Percentiles rank a stretch among this genome's conserved stretches.
Conservation (phyloP, 2,329 filamentous ascomycete species). For the Alternaria ventricosa region DNA sequence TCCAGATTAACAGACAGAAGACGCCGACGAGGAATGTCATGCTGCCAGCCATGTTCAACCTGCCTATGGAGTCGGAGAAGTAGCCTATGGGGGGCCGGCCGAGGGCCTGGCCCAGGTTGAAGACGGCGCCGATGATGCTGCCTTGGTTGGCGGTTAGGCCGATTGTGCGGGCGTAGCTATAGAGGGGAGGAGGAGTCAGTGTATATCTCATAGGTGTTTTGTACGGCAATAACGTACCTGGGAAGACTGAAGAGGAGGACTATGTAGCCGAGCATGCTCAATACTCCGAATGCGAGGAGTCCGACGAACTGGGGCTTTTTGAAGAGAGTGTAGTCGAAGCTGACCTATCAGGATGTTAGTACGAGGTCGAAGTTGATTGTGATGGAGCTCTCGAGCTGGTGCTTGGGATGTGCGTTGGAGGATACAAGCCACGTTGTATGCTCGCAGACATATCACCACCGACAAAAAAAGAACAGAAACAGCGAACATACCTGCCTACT, state of each 20-base stretch:
- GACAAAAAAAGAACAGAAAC: not conserved
- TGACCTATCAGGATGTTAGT: conserved; percentile 18
- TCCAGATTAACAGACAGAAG: conserved; percentile 75
- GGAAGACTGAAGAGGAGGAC: conserved; percentile 68
- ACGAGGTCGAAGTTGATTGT: rapidly evolving
- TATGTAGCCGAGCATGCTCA: conserved; percentile 76
- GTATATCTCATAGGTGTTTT: no score
- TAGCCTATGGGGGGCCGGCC: conserved; percentile 76
- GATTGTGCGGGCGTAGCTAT: conserved; percentile 67
- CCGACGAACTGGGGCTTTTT: conserved; percentile 67
- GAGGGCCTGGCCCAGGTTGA: conserved; percentile 71
- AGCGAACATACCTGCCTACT: conserved; percentile 53
- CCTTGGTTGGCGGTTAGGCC: conserved; percentile 72
- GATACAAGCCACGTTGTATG: not conserved
- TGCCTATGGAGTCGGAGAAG: conserved; percentile 71
- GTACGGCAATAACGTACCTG: no score
- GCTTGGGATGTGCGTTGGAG: not conserved
- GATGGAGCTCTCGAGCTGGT: not conserved
- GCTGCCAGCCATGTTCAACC: conserved; percentile 73
- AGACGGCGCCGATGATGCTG: conserved; percentile 72
- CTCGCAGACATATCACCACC: no score
- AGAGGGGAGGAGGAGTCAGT: conserved; percentile 61
- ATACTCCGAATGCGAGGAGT: conserved; percentile 70
- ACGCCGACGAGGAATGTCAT: conserved; percentile 70
- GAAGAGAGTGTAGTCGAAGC: conserved; percentile 71